phyloP scores from a whole-genome alignment of 1,284 basidiomycete genomes.

The Ustilago lituana region DNA sequence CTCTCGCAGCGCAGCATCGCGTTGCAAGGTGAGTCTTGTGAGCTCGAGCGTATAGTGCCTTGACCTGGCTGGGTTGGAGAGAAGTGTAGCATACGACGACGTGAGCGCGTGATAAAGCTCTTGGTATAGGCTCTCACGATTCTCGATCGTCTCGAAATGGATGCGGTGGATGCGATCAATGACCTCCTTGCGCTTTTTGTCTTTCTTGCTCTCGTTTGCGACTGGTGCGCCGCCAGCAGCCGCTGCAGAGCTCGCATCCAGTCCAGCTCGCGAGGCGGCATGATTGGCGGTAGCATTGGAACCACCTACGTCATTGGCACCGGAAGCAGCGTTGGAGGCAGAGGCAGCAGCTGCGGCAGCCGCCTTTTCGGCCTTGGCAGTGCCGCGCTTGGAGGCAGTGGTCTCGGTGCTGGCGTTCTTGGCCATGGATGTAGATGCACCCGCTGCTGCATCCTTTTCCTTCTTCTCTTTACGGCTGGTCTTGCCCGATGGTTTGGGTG shows the following conservation, averaged over 20 bases:
- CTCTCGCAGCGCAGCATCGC: slow-evolving; percentile 57
- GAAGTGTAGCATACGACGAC: slow-evolving; percentile 55
- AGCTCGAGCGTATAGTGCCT: slow-evolving; percentile 62
- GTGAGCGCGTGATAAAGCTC: slow-evolving; percentile 59
- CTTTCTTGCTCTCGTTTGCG: slow-evolving; percentile 46
- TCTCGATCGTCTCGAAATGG: slow-evolving; percentile 64
- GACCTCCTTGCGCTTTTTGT: slow-evolving; percentile 64
- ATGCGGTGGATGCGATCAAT: slow-evolving; percentile 64
- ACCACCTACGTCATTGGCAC: not conserved
- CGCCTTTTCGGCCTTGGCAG: slow-evolving; percentile 37
- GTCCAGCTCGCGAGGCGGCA: slow-evolving; percentile 13
- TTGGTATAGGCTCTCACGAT: slow-evolving; percentile 61
- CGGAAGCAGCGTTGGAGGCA: slow-evolving; percentile 14
- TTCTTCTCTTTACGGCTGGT: slow-evolving; percentile 36
- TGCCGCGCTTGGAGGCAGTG: slow-evolving; percentile 26
- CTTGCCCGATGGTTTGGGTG: slow-evolving; percentile 38
- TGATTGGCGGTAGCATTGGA: slow-evolving; percentile 9
- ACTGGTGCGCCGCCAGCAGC: slow-evolving; percentile 7
- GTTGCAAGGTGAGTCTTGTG: slow-evolving; percentile 52
- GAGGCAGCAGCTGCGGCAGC: slow-evolving; percentile 30
- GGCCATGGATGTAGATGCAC: slow-evolving; percentile 28
- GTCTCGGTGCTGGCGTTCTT: slow-evolving; percentile 45
- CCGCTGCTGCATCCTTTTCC: slow-evolving; percentile 34
- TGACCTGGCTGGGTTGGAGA: slow-evolving; percentile 54
- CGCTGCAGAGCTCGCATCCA: slow-evolving; percentile 5